Base-by-base conservation (phyloP, 768 basidiomycete species). In the Amanita muscaria region DNA sequence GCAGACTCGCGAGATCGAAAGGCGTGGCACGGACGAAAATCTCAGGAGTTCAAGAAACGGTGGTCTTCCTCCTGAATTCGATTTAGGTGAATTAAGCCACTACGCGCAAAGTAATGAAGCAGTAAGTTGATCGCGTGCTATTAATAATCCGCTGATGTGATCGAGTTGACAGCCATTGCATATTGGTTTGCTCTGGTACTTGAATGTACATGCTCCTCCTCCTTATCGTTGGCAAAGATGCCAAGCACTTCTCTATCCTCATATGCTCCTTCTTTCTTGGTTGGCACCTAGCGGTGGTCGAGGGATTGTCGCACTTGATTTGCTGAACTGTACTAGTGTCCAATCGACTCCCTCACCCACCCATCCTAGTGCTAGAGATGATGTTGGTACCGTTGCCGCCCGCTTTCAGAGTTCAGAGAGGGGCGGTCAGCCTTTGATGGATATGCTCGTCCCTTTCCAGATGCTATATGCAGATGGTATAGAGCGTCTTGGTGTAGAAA, bases 401-500 rank as follows among this genome's bases (percentile, higher is more conserved):
- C 67, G 69, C 46, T 62, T 70, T 42, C 83, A 88, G 57, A 75
- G 71, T 42, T 61, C 65, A 19, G 71, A 56, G 56, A 50, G 66
- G 40, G 70, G 70, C 53, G 63, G 67, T 46, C 61, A 68, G 54
- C 64, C 69, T 45, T 59, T 88, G 49, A 67, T 83, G 67, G 84
- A 91, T 49, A 72, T 79, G 46, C 59, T 94, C 3, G 88, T 88
- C 46, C 91, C 91, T 0, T 94, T 96, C 64, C 90, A 93, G 58
- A 74, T 96, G 68, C 57, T 91, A 27, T 96, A 96, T 58, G 73
- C 76, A 9, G 92, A 96, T 59, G 91, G 92, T 1, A 80, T 91
- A 1, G 92, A 96, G 59, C 65, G 92, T 6, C 59, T 96, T 19
- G 91, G 83, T 4, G 83, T 88, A n/a, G 91, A 93, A 57, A 91